Conservation (phyloP, 106 monocot genomes). For the Acorus calamus region DNA sequence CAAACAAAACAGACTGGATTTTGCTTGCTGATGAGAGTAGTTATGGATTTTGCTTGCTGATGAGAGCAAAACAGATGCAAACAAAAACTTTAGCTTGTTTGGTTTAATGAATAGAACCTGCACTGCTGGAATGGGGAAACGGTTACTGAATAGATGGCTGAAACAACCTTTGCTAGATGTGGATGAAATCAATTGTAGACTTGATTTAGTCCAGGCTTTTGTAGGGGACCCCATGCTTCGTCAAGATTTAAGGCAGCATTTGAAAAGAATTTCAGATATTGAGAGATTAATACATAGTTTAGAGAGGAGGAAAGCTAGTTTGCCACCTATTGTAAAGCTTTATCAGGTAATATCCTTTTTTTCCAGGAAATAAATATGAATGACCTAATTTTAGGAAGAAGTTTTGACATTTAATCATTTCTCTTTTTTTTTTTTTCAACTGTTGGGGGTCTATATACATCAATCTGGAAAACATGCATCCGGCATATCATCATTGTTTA, state of each 20-base stretch:
- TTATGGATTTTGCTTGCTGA: too few species aligned
- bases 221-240: conserved; percentile 72
- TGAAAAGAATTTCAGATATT: conserved; percentile 83
- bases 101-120: conserved; percentile 96
- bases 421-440: too few species aligned
- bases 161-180: conserved; percentile 89
- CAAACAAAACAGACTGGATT: too few species aligned
- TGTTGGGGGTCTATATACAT: too few species aligned
- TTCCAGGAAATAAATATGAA: too few species aligned
- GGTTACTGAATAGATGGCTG: conserved; percentile 87
- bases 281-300: conserved; percentile 66
- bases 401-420: too few species aligned
- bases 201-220: conserved; percentile 92
- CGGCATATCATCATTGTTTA: too few species aligned
- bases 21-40: too few species aligned
- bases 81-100: conserved; percentile 96
- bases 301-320: conserved; percentile 49
- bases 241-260: conserved; percentile 68
- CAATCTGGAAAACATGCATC: too few species aligned
- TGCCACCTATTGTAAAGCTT: conserved; percentile 85
- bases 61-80: too few species aligned
- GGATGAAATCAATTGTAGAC: conserved; percentile 61
- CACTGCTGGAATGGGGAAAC: conserved; percentile 97
- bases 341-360: conserved; percentile 59
- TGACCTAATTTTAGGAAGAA: too few species aligned